Conservation (phyloP, 2,329 filamentous ascomycete species). For the Penicillium decumbens region DNA sequence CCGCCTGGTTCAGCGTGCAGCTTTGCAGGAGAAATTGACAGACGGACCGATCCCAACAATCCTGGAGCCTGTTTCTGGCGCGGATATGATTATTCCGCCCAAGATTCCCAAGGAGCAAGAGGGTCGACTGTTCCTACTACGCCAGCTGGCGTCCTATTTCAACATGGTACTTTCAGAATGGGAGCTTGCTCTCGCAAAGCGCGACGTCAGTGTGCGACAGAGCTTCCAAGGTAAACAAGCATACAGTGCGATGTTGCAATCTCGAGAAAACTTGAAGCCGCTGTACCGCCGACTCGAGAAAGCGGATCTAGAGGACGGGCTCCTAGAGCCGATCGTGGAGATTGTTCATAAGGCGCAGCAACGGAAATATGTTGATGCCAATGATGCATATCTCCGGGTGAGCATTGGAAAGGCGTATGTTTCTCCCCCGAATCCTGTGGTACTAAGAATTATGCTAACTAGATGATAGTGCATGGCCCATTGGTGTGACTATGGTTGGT, state of each 20-base stretch:
- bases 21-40: conserved; percentile 47
- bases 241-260: conserved; percentile 78
- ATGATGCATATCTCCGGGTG: conserved; percentile 86
- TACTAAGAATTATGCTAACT: conserved; percentile 9
- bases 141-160: conserved; percentile 91
- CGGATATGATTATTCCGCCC: conserved; percentile 77
- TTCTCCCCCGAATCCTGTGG: neutral
- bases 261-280: conserved; percentile 79
- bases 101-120: conserved; percentile 60
- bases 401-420: conserved; percentile 82
- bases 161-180: conserved; percentile 92
- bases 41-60: conserved; percentile 83
- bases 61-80: conserved; percentile 71
- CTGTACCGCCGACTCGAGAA: conserved; percentile 87
- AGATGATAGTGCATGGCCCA: conserved; percentile 72
- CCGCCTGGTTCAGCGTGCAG: conserved; percentile 50
- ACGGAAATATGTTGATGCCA: conserved; percentile 89
- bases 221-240: conserved; percentile 78
- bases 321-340: conserved; percentile 78
- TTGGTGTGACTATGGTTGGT: conserved; percentile 99
- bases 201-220: conserved; percentile 56
- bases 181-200: conserved; percentile 66
- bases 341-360: conserved; percentile 89
- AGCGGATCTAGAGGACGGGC: conserved; percentile 69
- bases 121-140: conserved; percentile 67